Base-by-base conservation (phyloP, 176 grass and related monocot species). In the Zea luxurians region DNA sequence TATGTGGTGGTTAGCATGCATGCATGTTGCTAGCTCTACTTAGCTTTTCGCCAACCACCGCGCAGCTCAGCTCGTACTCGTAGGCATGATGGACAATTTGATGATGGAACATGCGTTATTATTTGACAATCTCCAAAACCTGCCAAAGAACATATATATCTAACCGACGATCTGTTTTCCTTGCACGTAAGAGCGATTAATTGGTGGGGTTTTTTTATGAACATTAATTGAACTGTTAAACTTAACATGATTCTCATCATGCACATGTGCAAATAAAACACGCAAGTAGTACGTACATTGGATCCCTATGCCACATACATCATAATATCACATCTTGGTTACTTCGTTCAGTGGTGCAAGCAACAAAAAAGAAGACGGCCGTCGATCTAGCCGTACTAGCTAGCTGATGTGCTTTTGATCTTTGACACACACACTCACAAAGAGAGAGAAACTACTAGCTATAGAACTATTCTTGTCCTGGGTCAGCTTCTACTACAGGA, bases 1-100 rank as follows among this genome's bases (percentile, higher is more conserved):
- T 73, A 18, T 66, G 13, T 61, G 58, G 66, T 77, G n/a, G 82
- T 73, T 89, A 73, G 54, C 50, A 70, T 1, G 27, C 68, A 82
- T 35, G 62, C 58, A 37, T 74, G n/a, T 66, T 64, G 17, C 38
- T 66, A 55, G 17, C 38, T 73, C 16, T 65, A 67, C 40, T 87
- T n/a, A n/a, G n/a, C n/a, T 67, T 67, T 68, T 27, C 27, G 36
- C 76, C 63, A 57, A 69, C 18, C 46, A 74, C 15, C 38, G 34
- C 27, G 27, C 27, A 27, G 27, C 27, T 27, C 27, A 27, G 27
- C 27, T 27, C 16, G 41, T n/a, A 21, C 18, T 69, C 11, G 6
- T 40, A 21, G 38, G 75, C 62, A 46, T 44, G 62, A 73, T 44
- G 62, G 67, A 83, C 63, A 45, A 62, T 80, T 54, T 46, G 80